Evolutionary conservation across 2,329 filamentous ascomycete genomes (phyloP).

Genomic region (Trichoderma breve): DNA sequence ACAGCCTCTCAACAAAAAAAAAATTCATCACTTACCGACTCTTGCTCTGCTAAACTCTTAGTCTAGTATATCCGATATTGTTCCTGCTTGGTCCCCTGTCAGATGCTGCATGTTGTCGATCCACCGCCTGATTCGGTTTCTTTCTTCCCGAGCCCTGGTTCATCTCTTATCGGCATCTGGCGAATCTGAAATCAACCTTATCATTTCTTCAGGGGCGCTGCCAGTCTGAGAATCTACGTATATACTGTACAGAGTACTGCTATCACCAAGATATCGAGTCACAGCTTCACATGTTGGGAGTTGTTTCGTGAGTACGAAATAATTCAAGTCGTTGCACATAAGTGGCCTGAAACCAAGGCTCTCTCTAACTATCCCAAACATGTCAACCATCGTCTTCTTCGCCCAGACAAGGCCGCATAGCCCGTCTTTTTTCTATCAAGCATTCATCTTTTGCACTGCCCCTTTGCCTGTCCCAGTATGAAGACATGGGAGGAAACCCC

Average conservation of each 20-base stretch:
- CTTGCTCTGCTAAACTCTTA: background rate
- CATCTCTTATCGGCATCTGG: background rate
- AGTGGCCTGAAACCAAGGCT: conserved; percentile 3
- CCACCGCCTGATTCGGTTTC: background rate
- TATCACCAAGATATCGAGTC: background rate
- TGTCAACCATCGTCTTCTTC: background rate
- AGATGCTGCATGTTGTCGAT: background rate
- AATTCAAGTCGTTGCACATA: conserved; percentile 10
- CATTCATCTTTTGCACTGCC: background rate
- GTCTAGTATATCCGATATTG: background rate
- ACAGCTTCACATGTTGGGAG: background rate
- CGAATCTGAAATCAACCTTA: background rate
- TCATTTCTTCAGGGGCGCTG: background rate
- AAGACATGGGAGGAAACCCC: background rate
- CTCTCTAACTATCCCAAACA: background rate
- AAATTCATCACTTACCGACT: background rate
- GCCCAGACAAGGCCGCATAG: background rate
- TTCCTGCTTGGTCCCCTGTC: background rate
- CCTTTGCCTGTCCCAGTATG: background rate
- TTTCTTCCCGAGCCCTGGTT: background rate
- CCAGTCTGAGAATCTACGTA: background rate
- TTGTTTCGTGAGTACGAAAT: background rate
- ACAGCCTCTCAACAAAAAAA: background rate
- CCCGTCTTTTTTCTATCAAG: background rate
- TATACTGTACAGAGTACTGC: background rate